Conservation (phyloP, 2,329 filamentous ascomycete genomes). For the Waltergamsia citrina region DNA sequence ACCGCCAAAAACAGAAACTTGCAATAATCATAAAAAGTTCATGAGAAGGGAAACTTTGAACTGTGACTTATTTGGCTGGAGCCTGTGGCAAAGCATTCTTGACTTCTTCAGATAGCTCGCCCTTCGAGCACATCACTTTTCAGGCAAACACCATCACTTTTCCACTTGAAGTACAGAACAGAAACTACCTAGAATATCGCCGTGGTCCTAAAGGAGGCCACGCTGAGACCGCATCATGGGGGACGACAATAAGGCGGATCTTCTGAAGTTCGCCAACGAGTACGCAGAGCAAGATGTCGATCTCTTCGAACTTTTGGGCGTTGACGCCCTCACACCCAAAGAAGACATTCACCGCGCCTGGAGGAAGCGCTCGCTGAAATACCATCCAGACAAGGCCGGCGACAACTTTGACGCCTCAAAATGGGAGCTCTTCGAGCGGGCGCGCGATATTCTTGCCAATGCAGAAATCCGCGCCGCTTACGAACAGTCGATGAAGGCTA, state of each 20-base stretch:
- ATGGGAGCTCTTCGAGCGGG: constrained; percentile 78
- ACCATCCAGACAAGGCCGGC: constrained; percentile 87
- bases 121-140: no score
- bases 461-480: constrained; percentile 64
- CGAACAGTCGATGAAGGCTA: constrained; percentile 65
- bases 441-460: constrained; percentile 75
- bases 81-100: no score
- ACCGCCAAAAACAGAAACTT: no score
- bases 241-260: constrained; percentile 31
- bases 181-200: no score
- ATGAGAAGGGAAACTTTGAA: no score
- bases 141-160: no score
- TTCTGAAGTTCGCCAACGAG: constrained; percentile 43
- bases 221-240: constrained; percentile 15
- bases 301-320: constrained; percentile 67
- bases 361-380: constrained; percentile 75
- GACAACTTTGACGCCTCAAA: constrained; percentile 65
- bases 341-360: constrained; percentile 77
- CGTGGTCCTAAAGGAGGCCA: no score
- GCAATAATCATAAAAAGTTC: no score
- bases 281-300: constrained; percentile 56
- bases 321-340: constrained; percentile 54
- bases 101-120: no score
- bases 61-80: no score
- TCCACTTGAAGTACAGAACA: no score